Evolutionary conservation across 2,329 filamentous ascomycete species (phyloP).

Genomic region (Cryphonectria radicalis): DNA sequence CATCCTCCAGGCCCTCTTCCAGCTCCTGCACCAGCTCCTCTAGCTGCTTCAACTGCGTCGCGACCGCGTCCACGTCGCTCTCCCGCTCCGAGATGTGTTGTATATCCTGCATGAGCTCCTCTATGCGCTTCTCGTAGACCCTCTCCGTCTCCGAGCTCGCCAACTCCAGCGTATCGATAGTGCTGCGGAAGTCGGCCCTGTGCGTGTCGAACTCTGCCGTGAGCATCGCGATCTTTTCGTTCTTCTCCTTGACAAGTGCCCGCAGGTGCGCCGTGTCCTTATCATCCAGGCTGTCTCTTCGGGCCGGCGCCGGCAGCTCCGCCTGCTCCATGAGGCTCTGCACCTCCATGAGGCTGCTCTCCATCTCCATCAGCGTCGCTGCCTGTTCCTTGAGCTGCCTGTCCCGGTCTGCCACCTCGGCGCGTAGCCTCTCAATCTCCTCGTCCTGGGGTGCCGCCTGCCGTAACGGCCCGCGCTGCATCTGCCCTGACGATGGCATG

Average conservation of each 20-base stretch:
- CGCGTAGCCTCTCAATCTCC: slow-evolving; percentile 73
- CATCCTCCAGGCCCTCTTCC: slow-evolving; percentile 95
- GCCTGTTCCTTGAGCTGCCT: slow-evolving; percentile 88
- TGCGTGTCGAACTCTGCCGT: slow-evolving; percentile 95
- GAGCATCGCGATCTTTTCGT: slow-evolving; percentile 91
- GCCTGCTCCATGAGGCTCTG: slow-evolving; percentile 67
- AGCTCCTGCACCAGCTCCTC: slow-evolving; percentile 96
- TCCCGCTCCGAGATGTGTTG: slow-evolving; percentile 80
- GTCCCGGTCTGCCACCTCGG: slow-evolving; percentile 81
- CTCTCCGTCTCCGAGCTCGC: slow-evolving; percentile 94
- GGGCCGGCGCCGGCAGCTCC: slow-evolving; percentile 45
- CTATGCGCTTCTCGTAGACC: slow-evolving; percentile 92
- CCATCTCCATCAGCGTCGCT: slow-evolving; percentile 83
- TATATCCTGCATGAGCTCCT: slow-evolving; percentile 82
- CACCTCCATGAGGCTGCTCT: slow-evolving; percentile 81
- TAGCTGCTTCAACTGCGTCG: slow-evolving; percentile 88
- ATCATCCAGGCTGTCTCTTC: slow-evolving; percentile 61
- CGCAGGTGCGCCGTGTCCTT: slow-evolving; percentile 78
- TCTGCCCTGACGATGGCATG: slow-evolving; percentile 50
- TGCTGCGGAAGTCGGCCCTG: slow-evolving; percentile 93
- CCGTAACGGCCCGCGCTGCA: slow-evolving; percentile 57
- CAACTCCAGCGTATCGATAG: slow-evolving; percentile 93
- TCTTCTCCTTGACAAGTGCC: slow-evolving; percentile 87
- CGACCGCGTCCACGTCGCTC: slow-evolving; percentile 90
- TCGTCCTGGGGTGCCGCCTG: slow-evolving; percentile 61